These are phyloP conservation scores for Sclerotinia minor DNA, from an alignment of 2,329 filamentous ascomycete species.

Conservation along the genomic window DNA sequence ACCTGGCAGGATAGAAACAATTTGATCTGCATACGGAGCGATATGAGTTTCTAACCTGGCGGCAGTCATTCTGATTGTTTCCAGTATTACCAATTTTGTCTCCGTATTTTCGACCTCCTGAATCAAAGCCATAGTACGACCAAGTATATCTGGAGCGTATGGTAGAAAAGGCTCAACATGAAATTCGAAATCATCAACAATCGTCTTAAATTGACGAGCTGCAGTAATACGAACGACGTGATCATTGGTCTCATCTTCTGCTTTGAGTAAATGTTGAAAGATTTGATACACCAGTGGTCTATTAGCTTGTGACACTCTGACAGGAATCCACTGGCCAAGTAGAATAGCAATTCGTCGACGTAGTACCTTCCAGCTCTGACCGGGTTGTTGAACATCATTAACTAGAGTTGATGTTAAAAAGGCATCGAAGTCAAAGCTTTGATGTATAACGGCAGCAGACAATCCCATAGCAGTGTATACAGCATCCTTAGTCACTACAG, in stretches of 20 bases:
- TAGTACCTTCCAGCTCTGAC: conserved; percentile 71
- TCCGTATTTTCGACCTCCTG: conserved; percentile 78
- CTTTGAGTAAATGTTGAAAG: conserved; percentile 81
- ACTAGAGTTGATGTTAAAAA: conserved; percentile 76
- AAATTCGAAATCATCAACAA: conserved; percentile 86
- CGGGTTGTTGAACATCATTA: conserved; percentile 69
- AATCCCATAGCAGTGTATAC: conserved; percentile 92
- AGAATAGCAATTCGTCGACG: conserved; percentile 86
- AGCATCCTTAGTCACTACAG: conserved; percentile 86
- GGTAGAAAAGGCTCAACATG: conserved; percentile 71
- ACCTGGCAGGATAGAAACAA: conserved; percentile 75
- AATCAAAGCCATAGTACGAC: conserved; percentile 73
- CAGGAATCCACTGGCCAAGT: conserved; percentile 83
- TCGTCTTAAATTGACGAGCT: conserved; percentile 75
- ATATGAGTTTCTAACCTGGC: conserved; percentile 76
- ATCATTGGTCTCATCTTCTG: conserved; percentile 77
- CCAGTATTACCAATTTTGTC: conserved; percentile 85
- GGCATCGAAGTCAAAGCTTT: conserved; percentile 77
- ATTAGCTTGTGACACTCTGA: conserved; percentile 69
- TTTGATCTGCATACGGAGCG: conserved; percentile 69
- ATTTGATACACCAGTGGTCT: conserved; percentile 81
- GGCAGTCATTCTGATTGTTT: conserved; percentile 80
- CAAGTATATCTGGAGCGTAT: conserved; percentile 72
- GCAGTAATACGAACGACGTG: conserved; percentile 90
- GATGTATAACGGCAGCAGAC: conserved; percentile 72